Base-by-base conservation (phyloP, 2,329 filamentous ascomycete genomes). In the Colletotrichum melonis region DNA sequence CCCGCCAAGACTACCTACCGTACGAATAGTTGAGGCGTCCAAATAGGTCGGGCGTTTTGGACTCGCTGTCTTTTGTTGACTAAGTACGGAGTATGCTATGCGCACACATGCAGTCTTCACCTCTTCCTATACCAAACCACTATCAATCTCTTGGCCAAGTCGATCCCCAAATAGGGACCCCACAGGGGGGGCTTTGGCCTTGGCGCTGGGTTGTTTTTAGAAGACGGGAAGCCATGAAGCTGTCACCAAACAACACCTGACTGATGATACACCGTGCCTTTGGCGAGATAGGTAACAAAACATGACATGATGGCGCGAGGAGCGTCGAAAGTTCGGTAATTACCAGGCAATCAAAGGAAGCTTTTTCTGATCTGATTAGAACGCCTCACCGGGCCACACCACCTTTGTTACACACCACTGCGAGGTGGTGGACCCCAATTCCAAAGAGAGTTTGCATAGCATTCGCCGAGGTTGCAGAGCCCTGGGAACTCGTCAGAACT, bases 121-220 rank as follows among this genome's bases (percentile, higher is more conserved):
- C 42, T 22, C 32, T 60, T 57, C 64, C 59, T 19, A 38, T 52
- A 4, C 49, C 58, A 28, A 70, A 54, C 19, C 22, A 28, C n/a
- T 52, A 52, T 62, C 46, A 35, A 70, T 65, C 46, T 62, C 70
- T 73, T 65, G 67, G 70, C 60, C 16, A 26, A 54, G 16, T 60
- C 35, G 58, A 22, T 60, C 54, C 32, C 30, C 26, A 57, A 35
- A 24, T 8, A 3, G 5, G 8, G 11, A 11, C 7, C 24, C 12
- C 46, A 11, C 46, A 35, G 42, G 42, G 22, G 42, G 28, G 32
- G 24, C 24, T 22, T 32, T 65, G 32, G 26, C 28, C 46, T 69
- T 64, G 70, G 66, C 66, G 11, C 4, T 14, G 65, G 35, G 55
- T 60, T 69, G 54, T 73, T 69, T 68, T 60, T 64, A 73, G 58